Percentiles rank a stretch among this genome's conserved stretches.
These are phyloP conservation scores for Rhizopus stolonifer DNA, from an alignment of 371 early-diverging fungal genomes.

Conservation along the genomic window DNA sequence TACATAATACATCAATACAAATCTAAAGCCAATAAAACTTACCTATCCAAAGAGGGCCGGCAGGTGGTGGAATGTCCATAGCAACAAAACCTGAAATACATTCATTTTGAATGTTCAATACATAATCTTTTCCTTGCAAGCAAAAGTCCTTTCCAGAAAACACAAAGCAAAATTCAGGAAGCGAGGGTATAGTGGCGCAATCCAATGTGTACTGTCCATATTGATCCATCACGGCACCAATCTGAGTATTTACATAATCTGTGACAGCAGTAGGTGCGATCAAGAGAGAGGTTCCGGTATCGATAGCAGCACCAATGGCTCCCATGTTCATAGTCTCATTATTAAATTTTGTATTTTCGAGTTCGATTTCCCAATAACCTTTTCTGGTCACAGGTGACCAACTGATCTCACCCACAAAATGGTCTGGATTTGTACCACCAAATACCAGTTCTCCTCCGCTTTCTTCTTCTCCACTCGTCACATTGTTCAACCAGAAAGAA, in stretches of 20 bases:
- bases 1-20: too few relatives aligned
- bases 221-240: conserved; percentile 91
- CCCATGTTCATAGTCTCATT: conserved; percentile 59
- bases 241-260: conserved; percentile 77
- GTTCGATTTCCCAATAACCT: conserved; percentile 94
- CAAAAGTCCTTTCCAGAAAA: conserved; percentile 75
- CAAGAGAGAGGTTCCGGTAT: conserved; percentile 84
- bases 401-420: conserved; percentile 70
- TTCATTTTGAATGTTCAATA: conserved; percentile 77
- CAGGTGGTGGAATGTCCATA: conserved; percentile 76
- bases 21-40: too few relatives aligned
- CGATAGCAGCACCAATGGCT: conserved; percentile 74
- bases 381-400: conserved; percentile 85
- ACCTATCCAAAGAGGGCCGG: conserved; percentile 51
- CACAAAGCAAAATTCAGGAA: conserved; percentile 78
- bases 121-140: conserved; percentile 64
- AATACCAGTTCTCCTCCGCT: conserved; percentile 84
- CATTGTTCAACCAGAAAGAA: conserved; percentile 74
- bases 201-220: conserved; percentile 88
- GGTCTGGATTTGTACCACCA: conserved; percentile 76
- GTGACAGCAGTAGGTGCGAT: conserved; percentile 75
- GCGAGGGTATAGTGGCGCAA: conserved; percentile 58
- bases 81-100: conserved; percentile 95
- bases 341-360: conserved; percentile 73
- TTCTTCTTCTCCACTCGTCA: conserved; percentile 32